Percentiles rank a stretch among this genome's conserved stretches.
Evolutionary conservation across 1,284 basidiomycete species (phyloP).

Genomic region (Wolfiporia cocos): DNA sequence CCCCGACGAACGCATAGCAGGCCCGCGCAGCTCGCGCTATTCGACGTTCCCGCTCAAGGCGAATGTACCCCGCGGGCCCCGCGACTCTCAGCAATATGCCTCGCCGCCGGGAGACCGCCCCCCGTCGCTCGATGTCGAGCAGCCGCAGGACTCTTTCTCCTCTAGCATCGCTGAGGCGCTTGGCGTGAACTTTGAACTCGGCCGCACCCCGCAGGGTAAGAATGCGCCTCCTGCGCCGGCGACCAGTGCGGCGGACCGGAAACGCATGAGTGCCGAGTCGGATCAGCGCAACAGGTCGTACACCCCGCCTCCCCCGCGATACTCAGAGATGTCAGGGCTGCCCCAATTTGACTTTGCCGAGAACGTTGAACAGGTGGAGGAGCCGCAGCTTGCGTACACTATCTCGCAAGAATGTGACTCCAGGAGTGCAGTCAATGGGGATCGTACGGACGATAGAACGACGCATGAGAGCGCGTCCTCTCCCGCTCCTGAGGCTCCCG

Average conservation of each 20-base stretch:
- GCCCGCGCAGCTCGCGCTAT: conserved; percentile 35
- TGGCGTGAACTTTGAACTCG: conserved; percentile 14
- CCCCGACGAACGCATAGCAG: conserved; percentile 7
- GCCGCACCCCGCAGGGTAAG: background rate
- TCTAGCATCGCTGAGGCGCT: conserved; percentile 47
- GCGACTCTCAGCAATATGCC: conserved; percentile 10
- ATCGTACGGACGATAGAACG: no score
- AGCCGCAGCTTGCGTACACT: conserved; percentile 37
- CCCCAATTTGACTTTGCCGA: conserved; percentile 13
- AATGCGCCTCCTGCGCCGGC: conserved; percentile 4
- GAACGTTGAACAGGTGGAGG: conserved; percentile 12
- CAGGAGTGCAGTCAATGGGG: no score
- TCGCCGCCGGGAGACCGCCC: conserved; percentile 23
- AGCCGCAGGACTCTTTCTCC: conserved; percentile 39
- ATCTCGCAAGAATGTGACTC: conserved; percentile 21
- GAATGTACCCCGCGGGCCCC: conserved; percentile 15
- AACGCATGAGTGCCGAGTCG: background rate
- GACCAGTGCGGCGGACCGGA: background rate
- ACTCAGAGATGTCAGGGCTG: conserved; percentile 28
- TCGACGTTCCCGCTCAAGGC: conserved; percentile 50
- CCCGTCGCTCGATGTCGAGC: conserved; percentile 23
- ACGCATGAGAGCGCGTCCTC: no score
- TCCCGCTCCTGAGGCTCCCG: no score
- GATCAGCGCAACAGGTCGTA: conserved; percentile 4
- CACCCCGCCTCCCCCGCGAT: conserved; percentile 21